phyloP scores from a whole-genome alignment of 1,139 yeast genomes.

The Kodamaea sp. region DNA sequence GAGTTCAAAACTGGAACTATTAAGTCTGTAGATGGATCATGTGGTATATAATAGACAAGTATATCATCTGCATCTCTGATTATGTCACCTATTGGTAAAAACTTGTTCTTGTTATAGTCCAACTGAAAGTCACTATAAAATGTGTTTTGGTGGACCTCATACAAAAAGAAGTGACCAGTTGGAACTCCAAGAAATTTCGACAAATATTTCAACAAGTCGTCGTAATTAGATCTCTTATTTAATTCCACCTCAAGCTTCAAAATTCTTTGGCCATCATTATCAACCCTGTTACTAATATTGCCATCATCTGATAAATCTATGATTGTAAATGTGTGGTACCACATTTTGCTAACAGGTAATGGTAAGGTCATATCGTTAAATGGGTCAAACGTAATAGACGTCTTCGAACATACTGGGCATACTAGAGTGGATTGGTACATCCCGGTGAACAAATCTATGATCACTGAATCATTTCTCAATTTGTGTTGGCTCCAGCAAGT shows the following conservation, averaged over 20 bases:
- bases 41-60: conserved; percentile 67
- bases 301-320: conserved; percentile 59
- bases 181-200: conserved; percentile 52
- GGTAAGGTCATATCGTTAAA: conserved; percentile 90
- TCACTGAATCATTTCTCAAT: conserved; percentile 79
- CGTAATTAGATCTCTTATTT: conserved; percentile 62
- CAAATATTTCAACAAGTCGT: conserved; percentile 63
- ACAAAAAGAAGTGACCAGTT: conserved; percentile 50
- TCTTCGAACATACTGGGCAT: conserved; percentile 82
- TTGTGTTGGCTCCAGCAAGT: conserved; percentile 83
- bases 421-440: conserved; percentile 84
- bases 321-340: conserved; percentile 68
- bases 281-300: conserved; percentile 13
- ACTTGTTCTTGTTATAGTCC: conserved; percentile 56
- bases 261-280: conserved; percentile 18
- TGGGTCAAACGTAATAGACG: conserved; percentile 92
- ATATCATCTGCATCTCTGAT: conserved; percentile 65
- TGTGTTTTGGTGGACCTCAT: conserved; percentile 70
- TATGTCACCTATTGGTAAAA: conserved; percentile 68
- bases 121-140: conserved; percentile 74
- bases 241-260: conserved; percentile 68
- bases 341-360: conserved; percentile 72
- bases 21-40: conserved; percentile 42
- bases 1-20: conserved; percentile 72
- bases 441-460: conserved; percentile 87